These are phyloP conservation scores for Polyporus tsugae DNA, from an alignment of 1,284 basidiomycete species.

Conservation along the genomic window DNA sequence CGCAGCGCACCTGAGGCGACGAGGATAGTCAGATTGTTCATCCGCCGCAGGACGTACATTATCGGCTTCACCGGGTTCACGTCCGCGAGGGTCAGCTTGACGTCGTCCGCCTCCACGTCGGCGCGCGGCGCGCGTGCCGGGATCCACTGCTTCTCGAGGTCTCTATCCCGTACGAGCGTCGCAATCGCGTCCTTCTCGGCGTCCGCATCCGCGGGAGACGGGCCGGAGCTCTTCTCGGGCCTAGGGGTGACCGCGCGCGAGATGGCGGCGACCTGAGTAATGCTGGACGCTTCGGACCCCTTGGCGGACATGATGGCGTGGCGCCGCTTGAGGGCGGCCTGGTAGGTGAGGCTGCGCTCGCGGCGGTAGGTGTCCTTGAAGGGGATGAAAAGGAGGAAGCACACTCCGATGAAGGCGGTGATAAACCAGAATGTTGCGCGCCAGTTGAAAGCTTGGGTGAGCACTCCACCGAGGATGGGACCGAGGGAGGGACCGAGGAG, in stretches of 20 bases:
- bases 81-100: slow-evolving; percentile 72
- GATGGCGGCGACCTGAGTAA: slow-evolving; percentile 32
- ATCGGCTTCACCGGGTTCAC: slow-evolving; percentile 78
- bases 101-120: slow-evolving; percentile 39
- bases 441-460: slow-evolving; percentile 79
- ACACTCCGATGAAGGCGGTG: slow-evolving; percentile 65
- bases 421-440: slow-evolving; percentile 86
- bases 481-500: slow-evolving; percentile 68
- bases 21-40: slow-evolving; percentile 75
- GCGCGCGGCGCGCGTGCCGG: slow-evolving; percentile 2
- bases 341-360: slow-evolving; percentile 83
- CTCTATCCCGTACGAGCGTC: slow-evolving; percentile 20
- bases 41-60: slow-evolving; percentile 60
- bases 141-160: slow-evolving; percentile 31
- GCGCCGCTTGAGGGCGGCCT: slow-evolving; percentile 56
- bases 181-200: slow-evolving; percentile 20
- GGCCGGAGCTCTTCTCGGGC: not conserved
- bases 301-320: slow-evolving; percentile 35
- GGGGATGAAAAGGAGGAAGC: slow-evolving; percentile 67
- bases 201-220: not conserved
- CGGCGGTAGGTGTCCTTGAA: slow-evolving; percentile 86
- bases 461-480: slow-evolving; percentile 74
- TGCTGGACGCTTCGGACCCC: slow-evolving; percentile 28
- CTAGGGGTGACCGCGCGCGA: slow-evolving; percentile 20
- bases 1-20: slow-evolving; percentile 58